phyloP scores from a whole-genome alignment of 1,139 yeast genomes.

The Suhomyces taliae region DNA sequence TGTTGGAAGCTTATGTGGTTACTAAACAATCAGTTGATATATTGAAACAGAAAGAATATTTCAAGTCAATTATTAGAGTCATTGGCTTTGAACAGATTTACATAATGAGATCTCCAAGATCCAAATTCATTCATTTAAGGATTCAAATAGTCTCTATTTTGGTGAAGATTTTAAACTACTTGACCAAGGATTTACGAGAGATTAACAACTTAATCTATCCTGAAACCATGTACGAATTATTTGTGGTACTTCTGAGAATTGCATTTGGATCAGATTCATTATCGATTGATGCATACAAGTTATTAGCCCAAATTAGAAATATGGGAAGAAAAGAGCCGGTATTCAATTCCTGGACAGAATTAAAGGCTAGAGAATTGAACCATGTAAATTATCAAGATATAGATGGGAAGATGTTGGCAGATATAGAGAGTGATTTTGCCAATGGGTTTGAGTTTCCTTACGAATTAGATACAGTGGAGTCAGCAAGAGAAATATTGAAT shows the following conservation, averaged over 20 bases:
- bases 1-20: conserved; percentile 46
- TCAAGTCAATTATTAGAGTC: conserved; percentile 45
- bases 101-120: conserved; percentile 49
- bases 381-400: conserved; percentile 24
- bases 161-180: conserved; percentile 33
- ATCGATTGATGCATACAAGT: conserved; percentile 33
- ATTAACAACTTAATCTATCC: conserved; percentile 37
- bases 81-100: conserved; percentile 54
- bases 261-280: conserved; percentile 53
- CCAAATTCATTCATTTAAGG: conserved; percentile 39
- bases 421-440: conserved; percentile 42
- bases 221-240: conserved; percentile 47
- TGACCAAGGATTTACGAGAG: conserved; percentile 32
- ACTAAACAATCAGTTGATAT: conserved; percentile 30
- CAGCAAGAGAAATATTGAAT: conserved; percentile 72
- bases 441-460: conserved; percentile 66
- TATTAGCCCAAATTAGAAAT: conserved; percentile 31
- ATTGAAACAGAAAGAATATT: conserved; percentile 36
- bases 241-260: conserved; percentile 55
- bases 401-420: conserved; percentile 23
- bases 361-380: conserved; percentile 39
- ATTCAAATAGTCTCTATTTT: conserved; percentile 43
- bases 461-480: conserved; percentile 62
- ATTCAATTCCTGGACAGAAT: conserved; percentile 46
- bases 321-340: conserved; percentile 26